A percentile compares a stretch with the other conserved stretches of the same genome.
phyloP scores from a whole-genome alignment of 1,139 yeast species.

The Hansenula sp. region DNA sequence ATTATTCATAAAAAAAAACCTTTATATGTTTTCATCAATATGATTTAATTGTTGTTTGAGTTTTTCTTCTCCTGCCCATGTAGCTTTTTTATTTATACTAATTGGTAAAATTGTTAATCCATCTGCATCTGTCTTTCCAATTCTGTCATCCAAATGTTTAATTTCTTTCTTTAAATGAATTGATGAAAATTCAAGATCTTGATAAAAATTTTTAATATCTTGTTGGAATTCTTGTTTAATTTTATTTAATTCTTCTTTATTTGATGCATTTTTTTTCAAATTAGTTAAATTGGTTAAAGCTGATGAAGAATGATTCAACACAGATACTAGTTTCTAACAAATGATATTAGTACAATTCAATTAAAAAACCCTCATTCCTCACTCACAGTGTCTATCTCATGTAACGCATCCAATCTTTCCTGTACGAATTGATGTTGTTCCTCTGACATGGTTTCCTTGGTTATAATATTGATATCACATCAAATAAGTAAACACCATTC shows the following conservation, averaged over 20 bases:
- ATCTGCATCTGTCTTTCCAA: constrained; percentile 39
- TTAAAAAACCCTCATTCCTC: too few species aligned
- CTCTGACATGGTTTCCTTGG: constrained; percentile 4
- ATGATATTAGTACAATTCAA: too few species aligned
- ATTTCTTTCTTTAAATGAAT: constrained; percentile 52
- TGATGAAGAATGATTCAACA: constrained; percentile 23
- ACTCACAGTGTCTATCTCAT: constrained; percentile 35
- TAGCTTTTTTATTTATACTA: constrained; percentile 57
- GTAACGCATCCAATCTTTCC: constrained; percentile 40
- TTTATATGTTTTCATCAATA: neutral
- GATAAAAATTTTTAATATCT: constrained; percentile 18
- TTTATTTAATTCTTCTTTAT: constrained; percentile 9
- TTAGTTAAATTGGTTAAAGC: constrained; percentile 15
- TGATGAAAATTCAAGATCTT: constrained; percentile 21
- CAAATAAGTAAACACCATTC: neutral
- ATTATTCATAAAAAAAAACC: neutral
- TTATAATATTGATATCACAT: neutral
- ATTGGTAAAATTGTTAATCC: constrained; percentile 55
- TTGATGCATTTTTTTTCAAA: constrained; percentile 18
- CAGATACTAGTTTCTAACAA: constrained; percentile 23
- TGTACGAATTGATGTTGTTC: constrained; percentile 34
- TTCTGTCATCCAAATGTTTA: constrained; percentile 52
- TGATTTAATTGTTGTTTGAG: constrained; percentile 26
- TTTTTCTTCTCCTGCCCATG: constrained; percentile 49
- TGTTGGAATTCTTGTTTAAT: constrained; percentile 14